phyloP scores from a whole-genome alignment of 2,329 filamentous ascomycete genomes.

The Diplodia corticola region DNA sequence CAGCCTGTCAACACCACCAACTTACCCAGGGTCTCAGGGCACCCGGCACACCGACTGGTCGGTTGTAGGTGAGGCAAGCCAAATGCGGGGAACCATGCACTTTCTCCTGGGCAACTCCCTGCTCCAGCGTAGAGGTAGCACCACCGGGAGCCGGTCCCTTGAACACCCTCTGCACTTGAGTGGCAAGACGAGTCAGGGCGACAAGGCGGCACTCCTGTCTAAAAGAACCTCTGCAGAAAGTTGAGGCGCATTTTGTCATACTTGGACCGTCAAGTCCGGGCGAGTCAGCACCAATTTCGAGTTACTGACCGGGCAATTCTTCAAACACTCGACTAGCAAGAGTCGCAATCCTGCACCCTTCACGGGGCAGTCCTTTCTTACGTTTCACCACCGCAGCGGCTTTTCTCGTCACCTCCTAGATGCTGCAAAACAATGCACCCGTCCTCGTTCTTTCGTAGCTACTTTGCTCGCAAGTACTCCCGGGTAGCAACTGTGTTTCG shows the following conservation, averaged over 20 bases:
- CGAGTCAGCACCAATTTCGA: neutral
- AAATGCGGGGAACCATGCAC: neutral
- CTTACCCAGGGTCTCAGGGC: neutral
- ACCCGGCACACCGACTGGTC: neutral
- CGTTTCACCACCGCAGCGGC: neutral
- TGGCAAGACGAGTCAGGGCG: neutral
- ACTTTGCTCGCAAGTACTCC: neutral
- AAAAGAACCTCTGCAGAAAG: too few relatives aligned
- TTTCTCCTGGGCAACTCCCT: neutral
- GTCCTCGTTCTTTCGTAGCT: neutral
- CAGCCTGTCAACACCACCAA: neutral
- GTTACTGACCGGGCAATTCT: neutral
- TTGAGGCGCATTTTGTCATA: neutral
- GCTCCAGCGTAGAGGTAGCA: neutral
- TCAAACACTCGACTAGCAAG: neutral
- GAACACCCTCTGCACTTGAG: neutral
- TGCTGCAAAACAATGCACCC: neutral
- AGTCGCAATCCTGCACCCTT: neutral
- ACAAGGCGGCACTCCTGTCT: neutral
- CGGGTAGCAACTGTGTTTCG: neutral
- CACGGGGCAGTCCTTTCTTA: neutral
- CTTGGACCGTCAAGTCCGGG: neutral
- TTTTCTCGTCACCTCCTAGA: neutral
- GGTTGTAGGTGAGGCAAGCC: neutral
- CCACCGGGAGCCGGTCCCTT: neutral